Evolutionary conservation across 768 basidiomycete genomes (phyloP).

Genomic region (Macrolepiota albuminosa): DNA sequence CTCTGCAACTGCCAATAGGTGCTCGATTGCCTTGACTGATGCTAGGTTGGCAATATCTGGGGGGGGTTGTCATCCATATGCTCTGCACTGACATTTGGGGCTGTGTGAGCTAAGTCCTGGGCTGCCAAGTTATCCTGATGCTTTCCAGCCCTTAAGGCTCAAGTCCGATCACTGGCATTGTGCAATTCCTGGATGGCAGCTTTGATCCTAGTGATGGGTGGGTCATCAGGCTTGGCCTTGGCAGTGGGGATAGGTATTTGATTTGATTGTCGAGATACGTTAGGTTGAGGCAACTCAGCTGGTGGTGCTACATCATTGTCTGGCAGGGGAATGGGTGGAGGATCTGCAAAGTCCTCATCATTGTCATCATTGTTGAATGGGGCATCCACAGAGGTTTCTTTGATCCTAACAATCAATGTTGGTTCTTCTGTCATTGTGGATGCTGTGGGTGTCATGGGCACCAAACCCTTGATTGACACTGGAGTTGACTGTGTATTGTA

Average conservation of each 20-base stretch:
- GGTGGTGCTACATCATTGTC: too few relatives aligned
- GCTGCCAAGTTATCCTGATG: neutral
- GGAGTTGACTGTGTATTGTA: neutral
- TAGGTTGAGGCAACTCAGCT: neutral
- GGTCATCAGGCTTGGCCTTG: neutral
- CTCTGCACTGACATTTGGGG: neutral
- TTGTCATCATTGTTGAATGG: neutral
- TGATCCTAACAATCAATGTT: neutral
- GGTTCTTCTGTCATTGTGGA: neutral
- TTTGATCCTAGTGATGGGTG: neutral
- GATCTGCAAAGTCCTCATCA: neutral
- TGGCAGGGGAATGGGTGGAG: too few relatives aligned
- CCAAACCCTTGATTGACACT: neutral
- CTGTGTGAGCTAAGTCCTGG: too few relatives aligned
- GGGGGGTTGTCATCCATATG: neutral
- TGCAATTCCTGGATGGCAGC: neutral
- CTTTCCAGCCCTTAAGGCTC: neutral
- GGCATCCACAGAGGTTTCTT: neutral
- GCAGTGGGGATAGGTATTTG: neutral
- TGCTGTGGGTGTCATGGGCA: neutral
- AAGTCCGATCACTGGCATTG: neutral
- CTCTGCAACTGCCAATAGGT: too few relatives aligned
- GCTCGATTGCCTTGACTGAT: too few relatives aligned
- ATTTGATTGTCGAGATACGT: neutral
- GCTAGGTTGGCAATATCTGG: neutral